Base-by-base conservation (phyloP, 1,284 basidiomycete genomes). In the Heterobasidion irregulare region DNA sequence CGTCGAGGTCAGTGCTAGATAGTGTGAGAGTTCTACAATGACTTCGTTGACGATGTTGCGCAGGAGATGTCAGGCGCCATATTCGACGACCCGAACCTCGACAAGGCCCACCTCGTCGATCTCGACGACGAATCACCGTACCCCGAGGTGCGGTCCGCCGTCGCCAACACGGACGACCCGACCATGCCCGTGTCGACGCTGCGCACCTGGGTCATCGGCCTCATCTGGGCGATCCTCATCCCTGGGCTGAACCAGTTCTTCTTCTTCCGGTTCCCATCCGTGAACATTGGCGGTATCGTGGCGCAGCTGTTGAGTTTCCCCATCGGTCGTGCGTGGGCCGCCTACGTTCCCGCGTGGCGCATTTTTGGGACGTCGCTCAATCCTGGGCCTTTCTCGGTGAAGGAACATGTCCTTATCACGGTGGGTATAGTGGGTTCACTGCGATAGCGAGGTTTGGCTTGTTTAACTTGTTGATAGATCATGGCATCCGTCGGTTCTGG, bases 281-380 rank as follows among this genome's bases (percentile, higher is more conserved):
- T 55, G 45, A 56, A 54, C 8, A 50, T 58, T 52, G 54, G 48
- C 47, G 59, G 52, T 55, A 75, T 83, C 47, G 78, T 86, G 5
- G 82, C 80, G 0, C 81, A 86, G 61, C 68, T 89, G 58, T 67
- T 88, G 35, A 77, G 79, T 3, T 83, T 85, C 65, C 86, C 86
- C 7, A 50, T 86, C 19, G 86, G 86, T 44, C 75, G 79, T 32
- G 64, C 72, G 1, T 87, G 83, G 83, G 83, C 79, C 1, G 65
- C 71, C 57, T 43, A 77, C 15, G 52, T 89, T 5, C 86, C 86
- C 3, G 74, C 78, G 54, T 67, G 76, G 65, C 76, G 73, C 58
- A 71, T 88, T 6, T 77, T 85, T 53, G 84, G 86, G 26, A 8
- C 76, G 0, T 59, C 73, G 6, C 62, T 84, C 10, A 89, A 89